Base-by-base conservation (phyloP, 805 yeast genomes). In the Limtongia smithiae region DNA sequence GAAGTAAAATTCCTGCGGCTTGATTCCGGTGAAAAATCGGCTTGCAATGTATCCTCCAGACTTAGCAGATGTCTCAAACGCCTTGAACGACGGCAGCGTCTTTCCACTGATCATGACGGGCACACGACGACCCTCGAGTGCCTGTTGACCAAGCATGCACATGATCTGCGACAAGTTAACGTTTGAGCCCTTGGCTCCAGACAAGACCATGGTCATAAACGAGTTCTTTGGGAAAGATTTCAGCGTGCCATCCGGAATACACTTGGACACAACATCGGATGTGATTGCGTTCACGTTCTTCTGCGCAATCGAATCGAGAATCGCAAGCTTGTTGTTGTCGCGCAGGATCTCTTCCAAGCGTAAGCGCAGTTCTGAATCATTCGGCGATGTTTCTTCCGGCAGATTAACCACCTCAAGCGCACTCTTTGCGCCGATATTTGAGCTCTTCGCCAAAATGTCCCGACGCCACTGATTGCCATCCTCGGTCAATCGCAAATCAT, bases 81-180 rank as follows among this genome's bases (percentile, higher is more conserved):
- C 91, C 69, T 86, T 87, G 79, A 93, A 93, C 37, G 96, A 84
- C 18, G 99, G 99, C 52, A 93, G 76, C 0, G 97, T 85, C 71
- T 93, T 93, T 68, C 99, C 99, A 59, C 94, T 83, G 25, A 93
- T 96, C 99, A 93, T 93, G 39, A 91, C 95, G 15, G 99, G 99
- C 20, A 93, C 98, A 77, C 99, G 84, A 71, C 97, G 83, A 71
- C 99, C 99, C 75, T 93, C 99, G 63, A 93, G 77, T 37, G 97
- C 97, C 73, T 93, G 99, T 72, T 93, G 99, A 43, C 99, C 99
- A 59, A 93, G 78, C 64, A 94, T 76, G 80, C 99, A 93, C 98
- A 94, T 94, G 72, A 93, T 94, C 74, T 93, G 99, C 34, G 98
- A 91, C 59, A 93, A 97, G 64, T 93, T 93, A 59, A 93, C 99